These are phyloP conservation scores for Dactylellina sp. DNA, from an alignment of 2,329 filamentous ascomycete genomes.

Conservation along the genomic window DNA sequence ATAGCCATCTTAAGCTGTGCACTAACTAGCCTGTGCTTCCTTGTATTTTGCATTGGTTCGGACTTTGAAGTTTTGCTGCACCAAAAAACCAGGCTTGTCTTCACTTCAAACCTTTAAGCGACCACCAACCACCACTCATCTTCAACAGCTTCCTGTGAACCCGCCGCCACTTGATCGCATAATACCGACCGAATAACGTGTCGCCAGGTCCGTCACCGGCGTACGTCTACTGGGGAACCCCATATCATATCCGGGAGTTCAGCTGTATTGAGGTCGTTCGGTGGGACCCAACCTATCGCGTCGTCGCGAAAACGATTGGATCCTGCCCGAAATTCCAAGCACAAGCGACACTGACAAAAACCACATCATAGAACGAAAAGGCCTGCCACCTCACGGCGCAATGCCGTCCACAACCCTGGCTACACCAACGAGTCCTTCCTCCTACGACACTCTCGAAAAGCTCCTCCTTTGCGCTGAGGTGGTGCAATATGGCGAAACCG, in stretches of 20 bases:
- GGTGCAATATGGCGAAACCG: conserved; percentile 47
- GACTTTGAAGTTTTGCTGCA: not conserved
- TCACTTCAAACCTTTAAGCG: not conserved
- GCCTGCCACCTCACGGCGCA: conserved; percentile 20
- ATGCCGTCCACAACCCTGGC: conserved; percentile 53
- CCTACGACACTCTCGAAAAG: conserved; percentile 52
- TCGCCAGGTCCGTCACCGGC: not conserved
- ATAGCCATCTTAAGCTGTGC: no score
- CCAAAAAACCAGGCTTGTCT: not conserved
- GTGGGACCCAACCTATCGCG: not conserved
- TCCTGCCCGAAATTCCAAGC: conserved; percentile 1
- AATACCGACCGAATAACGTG: not conserved
- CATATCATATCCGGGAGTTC: not conserved
- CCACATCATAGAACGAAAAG: not conserved
- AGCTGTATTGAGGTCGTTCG: no score
- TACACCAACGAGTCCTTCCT: conserved; percentile 30
- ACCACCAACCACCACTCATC: not conserved
- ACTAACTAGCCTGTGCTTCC: no score
- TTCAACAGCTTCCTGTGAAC: not conserved
- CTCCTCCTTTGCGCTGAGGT: conserved; percentile 49
- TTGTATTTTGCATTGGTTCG: not conserved
- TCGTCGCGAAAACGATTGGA: conserved; percentile 13
- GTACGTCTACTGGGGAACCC: not conserved
- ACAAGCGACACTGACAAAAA: not conserved
- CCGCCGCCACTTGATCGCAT: not conserved